phyloP scores from a whole-genome alignment of 148 eudicot genomes.

The Rhododendron henanense region DNA sequence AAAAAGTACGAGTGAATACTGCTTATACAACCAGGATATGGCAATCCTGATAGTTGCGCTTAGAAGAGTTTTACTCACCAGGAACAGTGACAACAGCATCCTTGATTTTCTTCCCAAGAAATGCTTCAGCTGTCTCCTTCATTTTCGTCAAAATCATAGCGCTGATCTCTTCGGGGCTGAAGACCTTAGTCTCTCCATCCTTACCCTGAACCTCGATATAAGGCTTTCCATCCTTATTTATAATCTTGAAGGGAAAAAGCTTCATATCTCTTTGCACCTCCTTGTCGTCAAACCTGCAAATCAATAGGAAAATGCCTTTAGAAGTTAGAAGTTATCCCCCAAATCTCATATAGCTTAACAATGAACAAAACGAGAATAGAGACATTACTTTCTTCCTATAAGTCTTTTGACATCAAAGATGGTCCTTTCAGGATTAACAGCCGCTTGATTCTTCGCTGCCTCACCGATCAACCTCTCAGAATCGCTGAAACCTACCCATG shows the following conservation, averaged over 20 bases:
- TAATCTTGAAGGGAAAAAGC: constrained; percentile 35
- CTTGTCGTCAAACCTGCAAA: constrained; percentile 37
- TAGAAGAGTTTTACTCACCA: constrained; percentile 17
- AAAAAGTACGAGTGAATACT: not conserved
- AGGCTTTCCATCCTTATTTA: constrained; percentile 45
- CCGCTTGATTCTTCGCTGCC: constrained; percentile 46
- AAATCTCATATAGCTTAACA: not conserved
- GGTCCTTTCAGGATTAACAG: constrained; percentile 38
- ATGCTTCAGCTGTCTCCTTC: constrained; percentile 53
- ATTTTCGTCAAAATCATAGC: constrained; percentile 41
- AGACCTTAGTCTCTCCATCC: constrained; percentile 45
- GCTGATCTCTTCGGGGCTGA: constrained; percentile 47
- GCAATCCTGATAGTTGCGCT: no score
- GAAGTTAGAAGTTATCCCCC: not conserved
- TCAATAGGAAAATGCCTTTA: not conserved
- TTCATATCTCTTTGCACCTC: constrained; percentile 47
- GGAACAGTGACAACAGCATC: constrained; percentile 54
- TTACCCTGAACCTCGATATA: constrained; percentile 37
- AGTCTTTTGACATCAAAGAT: constrained; percentile 44
- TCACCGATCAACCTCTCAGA: constrained; percentile 42
- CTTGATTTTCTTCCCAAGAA: constrained; percentile 47
- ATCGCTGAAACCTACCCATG: constrained; percentile 42
- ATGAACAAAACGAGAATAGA: not conserved
- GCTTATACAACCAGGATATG: not conserved
- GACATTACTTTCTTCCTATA: constrained; percentile 42